Base-by-base conservation (phyloP, 2,329 filamentous ascomycete genomes). In the Aureobasidium sp. region DNA sequence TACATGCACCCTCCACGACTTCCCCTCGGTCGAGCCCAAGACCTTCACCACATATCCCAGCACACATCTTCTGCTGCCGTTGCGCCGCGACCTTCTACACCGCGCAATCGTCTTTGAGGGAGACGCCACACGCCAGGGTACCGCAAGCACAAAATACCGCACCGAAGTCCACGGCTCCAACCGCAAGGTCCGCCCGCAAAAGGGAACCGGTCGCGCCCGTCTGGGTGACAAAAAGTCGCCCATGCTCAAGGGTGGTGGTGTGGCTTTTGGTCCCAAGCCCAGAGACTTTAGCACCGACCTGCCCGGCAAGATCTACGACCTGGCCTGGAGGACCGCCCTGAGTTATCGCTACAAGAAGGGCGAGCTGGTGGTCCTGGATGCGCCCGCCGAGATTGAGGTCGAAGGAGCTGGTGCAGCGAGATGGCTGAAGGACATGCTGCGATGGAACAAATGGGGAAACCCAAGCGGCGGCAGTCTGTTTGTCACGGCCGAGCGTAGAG, bases 311-410 rank as follows among this genome's bases (percentile, higher is more conserved):
- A 84, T 96, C 50, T 99, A 99, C 77, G 92, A 97, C 75, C 81
- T 95, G 68, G 94, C 94, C 10, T 97, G 90, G 90, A 85, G 94
- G 71, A 97, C 89, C 45, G 94, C 94, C 11, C 81, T 99, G 65
- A 94, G 88, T 70, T 95, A 96, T 78, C 85, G 94, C 62, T 97
- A 94, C 76, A 81, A 87, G 65, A 84, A 86, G 66, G 94, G 92
- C 51, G 90, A 97, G 77, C 78, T 99, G 68, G 79, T 96, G 65
- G 84, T 99, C 43, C 86, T 94, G 68, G 86, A 93, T 69, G 87
- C 90, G 69, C 83, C 84, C 42, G 82, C 89, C 76, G 85, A 91
- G 65, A 82, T 96, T 64, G 78, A 83, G 40, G 77, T 83, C 38
- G 35, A 57, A 23, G 63, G 63, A 3, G 40, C 61, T n/a, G 63